Base-by-base conservation (phyloP, 495 filamentous ascomycete genomes). In the Talaromyces trachyspermus region DNA sequence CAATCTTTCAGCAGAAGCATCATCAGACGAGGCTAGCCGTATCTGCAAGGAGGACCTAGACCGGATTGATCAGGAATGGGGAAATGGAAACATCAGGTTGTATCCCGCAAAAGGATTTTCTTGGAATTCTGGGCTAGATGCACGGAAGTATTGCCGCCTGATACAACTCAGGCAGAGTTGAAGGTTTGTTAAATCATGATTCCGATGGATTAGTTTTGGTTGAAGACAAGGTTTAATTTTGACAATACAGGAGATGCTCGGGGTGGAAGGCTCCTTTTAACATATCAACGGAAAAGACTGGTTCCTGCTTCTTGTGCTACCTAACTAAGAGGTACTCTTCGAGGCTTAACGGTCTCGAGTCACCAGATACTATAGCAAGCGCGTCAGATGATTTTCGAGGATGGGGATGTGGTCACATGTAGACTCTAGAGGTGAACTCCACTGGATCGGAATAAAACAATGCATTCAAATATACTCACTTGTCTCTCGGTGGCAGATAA, bases 91-190 rank as follows among this genome's bases (percentile, higher is more conserved):
- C 62, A 47, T 25, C 69, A 69, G 39, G 71, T 63, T 26, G 56
- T 42, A 18, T 48, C 50, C 18, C 71, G 82, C 46, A 66, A 67
- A 57, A 70, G 61, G 40, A 77, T 81, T 10, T 79, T 69, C 57
- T 54, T 64, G 30, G 70, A 76, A 29, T 40, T 81, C 18, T 79
- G 75, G 76, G 58, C 44, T n/a, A 59, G 54, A 42, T 69, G 65
- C 49, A 68, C 70, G 35, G 74, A 74, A 40, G 59, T 66, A 24
- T 50, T 79, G 48, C 67, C 72, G 17, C 68, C 73, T 37, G 66
- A 64, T 35, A 66, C 64, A 55, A 70, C 56, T 43, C 61, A 55
- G 51, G 55, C 59, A 19, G 72, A 79, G 46, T 55, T 80, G 9
- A 77, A 74, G 76, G 76, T 80, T 54, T 54, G 69, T 51, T 23